Evolutionary conservation across 225 moss, liverwort and hornwort genomes (phyloP).

Genomic region (Physcomitrellopsis africana): DNA sequence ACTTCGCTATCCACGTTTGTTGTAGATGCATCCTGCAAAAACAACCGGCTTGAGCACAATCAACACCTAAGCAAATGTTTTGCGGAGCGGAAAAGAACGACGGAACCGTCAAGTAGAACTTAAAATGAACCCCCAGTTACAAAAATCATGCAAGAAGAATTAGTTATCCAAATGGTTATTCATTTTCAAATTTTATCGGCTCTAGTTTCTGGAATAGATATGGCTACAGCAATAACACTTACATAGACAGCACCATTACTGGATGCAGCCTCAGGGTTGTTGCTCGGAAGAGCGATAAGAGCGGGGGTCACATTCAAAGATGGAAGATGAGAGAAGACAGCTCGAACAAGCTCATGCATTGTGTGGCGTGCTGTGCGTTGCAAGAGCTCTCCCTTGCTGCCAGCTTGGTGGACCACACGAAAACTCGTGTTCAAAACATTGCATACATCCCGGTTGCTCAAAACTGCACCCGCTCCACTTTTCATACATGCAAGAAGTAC

Average conservation of each 20-base stretch:
- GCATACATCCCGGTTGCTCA: conserved; percentile 94
- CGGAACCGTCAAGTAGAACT: conserved; percentile 8
- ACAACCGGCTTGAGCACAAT: conserved; percentile 10
- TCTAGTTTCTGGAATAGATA: conserved; percentile 24
- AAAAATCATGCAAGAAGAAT: conserved; percentile 20
- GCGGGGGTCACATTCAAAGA: conserved; percentile 69
- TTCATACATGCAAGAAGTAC: conserved; percentile 96
- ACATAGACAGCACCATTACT: conserved; percentile 66
- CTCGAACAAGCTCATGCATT: conserved; percentile 99
- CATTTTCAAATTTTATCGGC: conserved; percentile 2
- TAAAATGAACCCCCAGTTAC: conserved; percentile 5
- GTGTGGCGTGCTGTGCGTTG: conserved; percentile 97
- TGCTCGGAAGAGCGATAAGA: conserved; percentile 51
- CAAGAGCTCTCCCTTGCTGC: conserved; percentile 97
- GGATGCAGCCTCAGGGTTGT: conserved; percentile 44
- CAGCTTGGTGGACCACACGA: conserved; percentile 97
- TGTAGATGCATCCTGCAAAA: conserved; percentile 42
- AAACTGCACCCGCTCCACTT: conserved; percentile 83
- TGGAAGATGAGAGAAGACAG: conserved; percentile 91
- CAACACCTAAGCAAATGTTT: conserved; percentile 5
- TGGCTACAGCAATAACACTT: conserved; percentile 33
- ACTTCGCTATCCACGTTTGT: conserved; percentile 33
- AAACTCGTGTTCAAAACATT: conserved; percentile 96
- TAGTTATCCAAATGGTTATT: neutral
- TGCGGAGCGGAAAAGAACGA: neutral